These are phyloP conservation scores for Peronosclerospora sorghi DNA, from an alignment of 352 stramenopile genomes.

Conservation along the genomic window DNA sequence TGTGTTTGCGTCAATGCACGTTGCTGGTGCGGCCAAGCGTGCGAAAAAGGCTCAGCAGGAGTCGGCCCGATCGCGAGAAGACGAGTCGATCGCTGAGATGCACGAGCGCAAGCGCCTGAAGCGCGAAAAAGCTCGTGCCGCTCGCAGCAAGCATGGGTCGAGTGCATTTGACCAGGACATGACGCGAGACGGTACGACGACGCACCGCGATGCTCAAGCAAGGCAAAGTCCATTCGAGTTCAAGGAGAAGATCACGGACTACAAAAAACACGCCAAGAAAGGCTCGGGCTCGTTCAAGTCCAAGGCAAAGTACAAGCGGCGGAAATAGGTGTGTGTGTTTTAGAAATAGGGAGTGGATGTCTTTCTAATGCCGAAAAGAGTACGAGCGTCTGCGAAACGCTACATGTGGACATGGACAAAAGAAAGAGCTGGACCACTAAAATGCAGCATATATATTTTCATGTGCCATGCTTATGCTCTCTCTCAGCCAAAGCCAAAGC, in stretches of 20 bases:
- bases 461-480: not conserved
- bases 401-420: too few relatives aligned
- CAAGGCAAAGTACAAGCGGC: conserved; percentile 80
- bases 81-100: conserved; percentile 75
- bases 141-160: conserved; percentile 40
- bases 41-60: conserved; percentile 67
- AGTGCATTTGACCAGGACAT: conserved; percentile 73
- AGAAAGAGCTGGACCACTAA: too few relatives aligned
- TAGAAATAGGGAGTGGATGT: conserved; percentile 3
- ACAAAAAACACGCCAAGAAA: conserved; percentile 86
- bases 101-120: conserved; percentile 71
- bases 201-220: conserved; percentile 25
- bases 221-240: conserved; percentile 71
- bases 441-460: conserved; percentile 7
- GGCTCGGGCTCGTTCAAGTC: conserved; percentile 84
- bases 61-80: conserved; percentile 39
- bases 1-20: conserved; percentile 73
- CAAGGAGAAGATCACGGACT: conserved; percentile 88
- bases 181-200: conserved; percentile 22
- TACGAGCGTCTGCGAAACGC: too few relatives aligned
- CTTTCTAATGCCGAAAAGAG: too few relatives aligned
- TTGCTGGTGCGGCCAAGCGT: conserved; percentile 65
- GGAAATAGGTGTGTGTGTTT: too few relatives aligned
- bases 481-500: conserved; percentile 96
- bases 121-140: conserved; percentile 52